A percentile compares a stretch with the other conserved stretches of the same genome.
Conservation (phyloP, 2,329 filamentous ascomycete genomes). For the Penicillium sp. region DNA sequence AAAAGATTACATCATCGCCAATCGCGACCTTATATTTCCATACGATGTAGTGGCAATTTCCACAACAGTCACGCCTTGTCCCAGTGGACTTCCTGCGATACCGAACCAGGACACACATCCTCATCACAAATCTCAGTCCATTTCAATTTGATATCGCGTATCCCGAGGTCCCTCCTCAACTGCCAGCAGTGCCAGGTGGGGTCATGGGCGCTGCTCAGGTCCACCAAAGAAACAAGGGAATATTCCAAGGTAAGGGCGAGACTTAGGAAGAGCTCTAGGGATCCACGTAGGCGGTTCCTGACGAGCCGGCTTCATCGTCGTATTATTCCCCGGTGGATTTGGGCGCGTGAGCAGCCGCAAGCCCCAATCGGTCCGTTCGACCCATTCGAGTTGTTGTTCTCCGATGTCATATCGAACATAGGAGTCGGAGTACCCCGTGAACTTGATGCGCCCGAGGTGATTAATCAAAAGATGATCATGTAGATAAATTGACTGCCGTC, state of each 20-base stretch:
- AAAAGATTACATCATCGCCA: neutral
- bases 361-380: neutral
- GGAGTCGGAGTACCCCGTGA: neutral
- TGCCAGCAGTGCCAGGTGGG: too few relatives aligned
- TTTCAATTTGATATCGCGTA: neutral
- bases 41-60: too few relatives aligned
- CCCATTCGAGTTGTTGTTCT: neutral
- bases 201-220: neutral
- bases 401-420: neutral
- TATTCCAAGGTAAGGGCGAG: neutral
- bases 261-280: neutral
- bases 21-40: neutral
- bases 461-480: too few relatives aligned
- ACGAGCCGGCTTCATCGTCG: neutral
- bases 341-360: neutral
- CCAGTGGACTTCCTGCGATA: neutral
- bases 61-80: neutral
- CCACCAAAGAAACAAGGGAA: neutral
- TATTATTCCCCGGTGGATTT: neutral
- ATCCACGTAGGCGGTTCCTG: neutral
- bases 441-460: neutral
- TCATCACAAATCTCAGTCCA: neutral
- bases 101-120: neutral
- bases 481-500: neutral
- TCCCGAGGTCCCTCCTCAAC: neutral